Conservation (phyloP, 2,329 filamentous ascomycete genomes). For the Talaromyces sp. region DNA sequence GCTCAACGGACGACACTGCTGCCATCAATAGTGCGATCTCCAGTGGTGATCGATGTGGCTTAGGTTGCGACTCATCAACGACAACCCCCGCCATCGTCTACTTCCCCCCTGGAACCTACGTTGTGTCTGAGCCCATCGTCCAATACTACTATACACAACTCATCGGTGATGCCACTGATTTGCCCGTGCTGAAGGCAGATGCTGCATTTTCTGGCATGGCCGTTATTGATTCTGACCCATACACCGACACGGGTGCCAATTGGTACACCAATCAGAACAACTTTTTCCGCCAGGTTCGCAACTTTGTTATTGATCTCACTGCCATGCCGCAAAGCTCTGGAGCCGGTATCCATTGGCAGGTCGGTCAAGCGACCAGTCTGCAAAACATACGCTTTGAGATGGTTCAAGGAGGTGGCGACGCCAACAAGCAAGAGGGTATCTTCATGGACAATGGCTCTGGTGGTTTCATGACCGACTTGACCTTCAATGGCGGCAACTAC, state of each 20-base stretch:
- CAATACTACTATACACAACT: conserved; percentile 94
- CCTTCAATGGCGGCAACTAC: conserved; percentile 75
- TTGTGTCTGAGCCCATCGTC: conserved; percentile 72
- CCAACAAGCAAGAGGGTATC: conserved; percentile 70
- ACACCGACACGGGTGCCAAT: conserved; percentile 64
- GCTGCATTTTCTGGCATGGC: conserved; percentile 76
- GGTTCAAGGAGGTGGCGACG: conserved; percentile 60
- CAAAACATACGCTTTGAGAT: conserved; percentile 82
- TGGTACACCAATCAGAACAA: conserved; percentile 79
- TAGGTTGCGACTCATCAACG: conserved; percentile 78
- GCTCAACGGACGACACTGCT: conserved; percentile 73
- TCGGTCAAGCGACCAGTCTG: conserved; percentile 74
- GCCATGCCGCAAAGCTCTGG: conserved; percentile 58
- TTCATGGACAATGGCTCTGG: conserved; percentile 84
- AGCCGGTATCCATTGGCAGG: conserved; percentile 78
- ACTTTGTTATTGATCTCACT: conserved; percentile 74
- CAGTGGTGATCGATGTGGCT: conserved; percentile 73
- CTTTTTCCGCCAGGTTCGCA: conserved; percentile 79
- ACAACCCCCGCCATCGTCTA: conserved; percentile 82
- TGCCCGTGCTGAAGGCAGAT: conserved; percentile 72
- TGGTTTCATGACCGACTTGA: conserved; percentile 77
- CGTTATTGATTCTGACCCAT: conserved; percentile 84
- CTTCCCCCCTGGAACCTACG: conserved; percentile 83
- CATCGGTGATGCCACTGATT: conserved; percentile 69
- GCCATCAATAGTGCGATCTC: conserved; percentile 83